A percentile compares a stretch with the other conserved stretches of the same genome.
These are phyloP conservation scores for Russula compacta DNA, from an alignment of 768 basidiomycete species.

Conservation along the genomic window DNA sequence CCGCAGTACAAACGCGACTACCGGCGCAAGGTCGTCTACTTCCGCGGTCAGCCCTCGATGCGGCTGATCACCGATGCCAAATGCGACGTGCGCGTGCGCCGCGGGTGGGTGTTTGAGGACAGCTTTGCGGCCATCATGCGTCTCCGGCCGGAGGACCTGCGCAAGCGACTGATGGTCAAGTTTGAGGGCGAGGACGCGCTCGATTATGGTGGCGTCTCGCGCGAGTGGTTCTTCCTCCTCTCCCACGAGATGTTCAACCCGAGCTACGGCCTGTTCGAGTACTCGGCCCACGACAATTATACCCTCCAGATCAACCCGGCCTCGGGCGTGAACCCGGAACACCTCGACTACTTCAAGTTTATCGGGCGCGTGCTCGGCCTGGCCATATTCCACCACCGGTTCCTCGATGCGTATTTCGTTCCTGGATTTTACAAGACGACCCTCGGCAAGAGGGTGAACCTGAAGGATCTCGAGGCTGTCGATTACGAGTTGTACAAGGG, in stretches of 20 bases:
- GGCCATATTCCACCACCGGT: slow-evolving; percentile 69
- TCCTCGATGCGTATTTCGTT: slow-evolving; percentile 75
- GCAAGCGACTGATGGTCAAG: slow-evolving; percentile 59
- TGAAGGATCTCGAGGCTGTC: slow-evolving; percentile 61
- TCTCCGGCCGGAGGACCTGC: slow-evolving; percentile 59
- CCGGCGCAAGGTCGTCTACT: slow-evolving; percentile 84
- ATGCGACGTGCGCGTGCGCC: slow-evolving; percentile 77
- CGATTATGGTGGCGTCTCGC: slow-evolving; percentile 72
- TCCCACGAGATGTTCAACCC: slow-evolving; percentile 81
- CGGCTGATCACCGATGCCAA: slow-evolving; percentile 60
- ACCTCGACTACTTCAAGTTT: slow-evolving; percentile 75
- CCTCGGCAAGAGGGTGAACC: slow-evolving; percentile 45
- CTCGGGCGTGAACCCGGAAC: slow-evolving; percentile 68
- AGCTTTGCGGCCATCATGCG: slow-evolving; percentile 82
- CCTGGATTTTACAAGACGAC: slow-evolving; percentile 77
- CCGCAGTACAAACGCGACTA: slow-evolving; percentile 97
- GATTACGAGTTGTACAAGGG: slow-evolving; percentile 63
- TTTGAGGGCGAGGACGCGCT: slow-evolving; percentile 77
- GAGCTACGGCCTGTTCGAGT: slow-evolving; percentile 74
- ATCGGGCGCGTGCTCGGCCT: slow-evolving; percentile 67
- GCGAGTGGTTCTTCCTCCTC: slow-evolving; percentile 82
- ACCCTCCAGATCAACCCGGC: slow-evolving; percentile 74
- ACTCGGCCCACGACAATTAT: slow-evolving; percentile 72
- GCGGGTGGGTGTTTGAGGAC: slow-evolving; percentile 78
- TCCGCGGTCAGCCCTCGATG: slow-evolving; percentile 84